A percentile compares a stretch with the other conserved stretches of the same genome.
phyloP scores from a whole-genome alignment of 2,329 filamentous ascomycete genomes.

The Fusarium camptoceras region DNA sequence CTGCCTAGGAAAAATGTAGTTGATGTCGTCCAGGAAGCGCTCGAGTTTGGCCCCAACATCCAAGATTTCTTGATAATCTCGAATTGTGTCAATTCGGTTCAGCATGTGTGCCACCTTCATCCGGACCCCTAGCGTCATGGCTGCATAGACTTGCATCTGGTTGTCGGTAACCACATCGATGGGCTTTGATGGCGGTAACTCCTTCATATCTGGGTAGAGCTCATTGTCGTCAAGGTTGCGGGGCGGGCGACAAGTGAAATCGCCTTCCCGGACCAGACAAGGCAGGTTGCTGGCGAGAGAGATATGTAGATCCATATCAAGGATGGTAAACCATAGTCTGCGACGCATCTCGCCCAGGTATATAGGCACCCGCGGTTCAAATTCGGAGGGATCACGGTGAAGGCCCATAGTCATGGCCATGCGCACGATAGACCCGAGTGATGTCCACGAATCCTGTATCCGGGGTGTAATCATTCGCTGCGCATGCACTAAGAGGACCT shows the following conservation, averaged over 20 bases:
- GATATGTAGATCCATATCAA: conserved; percentile 68
- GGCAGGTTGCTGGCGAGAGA: conserved; percentile 66
- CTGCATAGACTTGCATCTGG: conserved; percentile 66
- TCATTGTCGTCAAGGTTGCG: conserved; percentile 66
- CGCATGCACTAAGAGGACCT: conserved; percentile 65
- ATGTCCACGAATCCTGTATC: conserved; percentile 65
- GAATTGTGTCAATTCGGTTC: conserved; percentile 63
- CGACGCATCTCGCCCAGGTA: conserved; percentile 66
- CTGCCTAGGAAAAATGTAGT: conserved; percentile 63
- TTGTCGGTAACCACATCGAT: conserved; percentile 65
- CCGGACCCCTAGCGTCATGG: conserved; percentile 61
- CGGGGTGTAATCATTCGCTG: conserved; percentile 64
- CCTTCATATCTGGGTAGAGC: conserved; percentile 59
- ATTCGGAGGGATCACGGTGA: conserved; percentile 68
- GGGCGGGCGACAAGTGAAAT: conserved; percentile 65
- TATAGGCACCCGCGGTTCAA: conserved; percentile 59
- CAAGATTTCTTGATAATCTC: conserved; percentile 65
- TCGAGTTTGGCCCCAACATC: conserved; percentile 66
- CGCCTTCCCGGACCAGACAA: conserved; percentile 62
- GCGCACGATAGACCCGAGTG: conserved; percentile 66
- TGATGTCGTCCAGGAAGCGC: conserved; percentile 65
- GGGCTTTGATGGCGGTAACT: conserved; percentile 61
- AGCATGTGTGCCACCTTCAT: conserved; percentile 64
- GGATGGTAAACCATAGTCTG: conserved; percentile 67
- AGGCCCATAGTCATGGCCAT: conserved; percentile 71